These are phyloP conservation scores for Barnettozyma sucrosica DNA, from an alignment of 805 yeast genomes.

Conservation along the genomic window DNA sequence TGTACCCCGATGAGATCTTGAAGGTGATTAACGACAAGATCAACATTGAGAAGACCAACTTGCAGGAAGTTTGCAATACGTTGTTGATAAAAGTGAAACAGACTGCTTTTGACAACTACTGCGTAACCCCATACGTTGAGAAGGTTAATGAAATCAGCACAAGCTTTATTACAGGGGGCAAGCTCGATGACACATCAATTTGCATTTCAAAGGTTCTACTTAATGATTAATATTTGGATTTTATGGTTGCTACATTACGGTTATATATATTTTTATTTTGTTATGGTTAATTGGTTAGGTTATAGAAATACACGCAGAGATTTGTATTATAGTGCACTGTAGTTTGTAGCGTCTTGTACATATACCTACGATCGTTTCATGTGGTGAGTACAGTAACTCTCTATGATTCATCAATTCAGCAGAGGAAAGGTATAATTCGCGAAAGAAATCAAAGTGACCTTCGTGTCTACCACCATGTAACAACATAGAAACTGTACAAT, in stretches of 20 bases:
- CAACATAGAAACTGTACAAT: neutral
- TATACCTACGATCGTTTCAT: too few species aligned
- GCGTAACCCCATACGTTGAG: conserved; percentile 49
- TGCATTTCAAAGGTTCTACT: conserved; percentile 40
- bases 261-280: neutral
- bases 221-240: conserved; percentile 6
- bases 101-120: conserved; percentile 47
- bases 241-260: conserved; percentile 1
- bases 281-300: neutral
- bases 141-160: conserved; percentile 36
- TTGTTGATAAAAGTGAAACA: conserved; percentile 40
- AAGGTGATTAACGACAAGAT: conserved; percentile 32
- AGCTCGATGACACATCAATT: conserved; percentile 48
- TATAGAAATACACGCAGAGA: neutral
- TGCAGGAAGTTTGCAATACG: conserved; percentile 36
- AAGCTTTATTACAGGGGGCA: conserved; percentile 42
- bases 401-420: too few species aligned
- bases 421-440: neutral
- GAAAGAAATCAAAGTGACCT: neutral
- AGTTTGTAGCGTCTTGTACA: too few species aligned
- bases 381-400: too few species aligned
- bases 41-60: conserved; percentile 23
- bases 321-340: neutral
- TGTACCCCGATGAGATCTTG: conserved; percentile 42
- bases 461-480: neutral